Evolutionary conservation across 2,329 filamentous ascomycete genomes (phyloP), one percentile per base, ranked within the genome.

Genomic region (Botryotinia convoluta): DNA sequence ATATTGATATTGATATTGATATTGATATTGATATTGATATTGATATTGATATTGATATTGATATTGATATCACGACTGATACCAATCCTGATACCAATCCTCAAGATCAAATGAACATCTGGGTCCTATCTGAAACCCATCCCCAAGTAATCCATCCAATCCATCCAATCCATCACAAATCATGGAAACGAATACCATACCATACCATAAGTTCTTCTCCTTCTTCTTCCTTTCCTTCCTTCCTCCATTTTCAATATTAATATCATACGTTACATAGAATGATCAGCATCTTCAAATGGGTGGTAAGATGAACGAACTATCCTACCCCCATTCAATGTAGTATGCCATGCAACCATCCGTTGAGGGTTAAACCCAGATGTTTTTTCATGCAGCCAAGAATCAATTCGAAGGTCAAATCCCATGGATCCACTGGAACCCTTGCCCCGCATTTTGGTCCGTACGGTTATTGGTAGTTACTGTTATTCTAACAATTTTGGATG

Each of bases 231-330:
- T 18, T 14, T 22, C 57, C 32, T 26, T 32, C 29, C 32, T 35
- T 22, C 22, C 18, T n/a, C 9, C 32, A 20, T n/a, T n/a, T 6
- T 39, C 62, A 59, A 14, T 67, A 77, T 76, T 73, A 75, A 29
- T 69, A 77, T 77, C 75, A 76, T 69, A 77, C 76, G 76, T 77
- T 77, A 77, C 76, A 77, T 77, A 22, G 64, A 48, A 71, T 54
- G 72, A 74, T 73, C 73, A 59, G 69, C 76, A 75, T 74, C 72
- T 73, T 39, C 57, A 42, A 26, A 63, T 65, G 7, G 60, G 37
- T 63, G 60, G 60, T 62, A 29, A 26, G 37, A 62, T 62, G 37
- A 62, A 42, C 26, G 37, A 62, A 42, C 26, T 62, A 18, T 42
- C 26, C 26, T 20, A 35, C 18, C 62, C 42, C 39, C 32, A 48